Conservation (phyloP, 1,284 basidiomycete genomes). For the Rhizoctonia solani region DNA sequence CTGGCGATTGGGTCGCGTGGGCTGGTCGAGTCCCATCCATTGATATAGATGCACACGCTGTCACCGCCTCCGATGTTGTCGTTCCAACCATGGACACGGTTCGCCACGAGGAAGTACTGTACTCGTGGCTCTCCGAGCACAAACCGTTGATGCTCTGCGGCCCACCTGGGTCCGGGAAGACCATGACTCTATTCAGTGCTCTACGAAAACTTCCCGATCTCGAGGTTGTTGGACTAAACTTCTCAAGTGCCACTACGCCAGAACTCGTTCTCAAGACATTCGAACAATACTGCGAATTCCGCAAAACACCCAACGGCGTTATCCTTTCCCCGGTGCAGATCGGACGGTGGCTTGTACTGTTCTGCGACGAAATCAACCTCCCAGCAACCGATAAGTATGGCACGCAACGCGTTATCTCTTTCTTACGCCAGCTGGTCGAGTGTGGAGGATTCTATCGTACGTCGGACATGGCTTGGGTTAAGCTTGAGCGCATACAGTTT, state of each 20-base stretch:
- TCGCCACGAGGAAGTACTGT: conserved; percentile 97
- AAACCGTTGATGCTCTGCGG: conserved; percentile 99
- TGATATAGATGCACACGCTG: conserved; percentile 95
- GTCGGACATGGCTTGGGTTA: conserved; percentile 96
- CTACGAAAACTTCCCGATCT: conserved; percentile 97
- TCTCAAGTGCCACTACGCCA: conserved; percentile 98
- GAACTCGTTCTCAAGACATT: conserved; percentile 99
- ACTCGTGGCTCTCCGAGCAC: conserved; percentile 98
- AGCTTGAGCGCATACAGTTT: conserved; percentile 97
- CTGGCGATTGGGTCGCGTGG: conserved; percentile 92
- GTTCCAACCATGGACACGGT: conserved; percentile 99
- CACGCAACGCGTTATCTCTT: conserved; percentile 97
- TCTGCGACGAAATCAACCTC: conserved; percentile 99
- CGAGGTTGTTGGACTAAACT: conserved; percentile 99
- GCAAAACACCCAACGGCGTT: conserved; percentile 96
- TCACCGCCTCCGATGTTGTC: conserved; percentile 94
- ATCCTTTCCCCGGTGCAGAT: conserved; percentile 93
- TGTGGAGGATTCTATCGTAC: conserved; percentile 94
- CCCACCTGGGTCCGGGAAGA: conserved; percentile 98
- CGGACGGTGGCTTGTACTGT: conserved; percentile 97
- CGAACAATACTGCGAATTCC: conserved; percentile 99
- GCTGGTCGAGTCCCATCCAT: conserved; percentile 89
- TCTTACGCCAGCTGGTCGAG: conserved; percentile 96
- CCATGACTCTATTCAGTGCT: conserved; percentile 99
- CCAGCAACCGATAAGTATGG: conserved; percentile 98